These are phyloP conservation scores for Ophiostoma ulmi DNA, from an alignment of 2,329 filamentous ascomycete genomes.

Conservation along the genomic window DNA sequence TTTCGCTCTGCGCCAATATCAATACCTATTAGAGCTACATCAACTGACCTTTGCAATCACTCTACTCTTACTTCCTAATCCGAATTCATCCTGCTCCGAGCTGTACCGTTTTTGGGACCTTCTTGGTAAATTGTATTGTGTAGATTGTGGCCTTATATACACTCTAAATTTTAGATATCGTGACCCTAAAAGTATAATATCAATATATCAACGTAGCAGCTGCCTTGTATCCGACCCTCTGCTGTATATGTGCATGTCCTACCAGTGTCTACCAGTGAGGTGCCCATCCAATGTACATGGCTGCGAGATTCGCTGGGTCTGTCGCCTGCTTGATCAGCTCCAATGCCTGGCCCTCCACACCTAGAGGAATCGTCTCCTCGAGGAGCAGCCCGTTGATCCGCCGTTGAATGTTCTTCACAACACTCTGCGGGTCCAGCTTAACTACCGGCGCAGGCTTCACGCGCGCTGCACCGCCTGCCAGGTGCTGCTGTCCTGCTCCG, in stretches of 20 bases:
- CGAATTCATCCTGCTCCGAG: not conserved
- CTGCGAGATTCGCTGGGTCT: slow-evolving; percentile 70
- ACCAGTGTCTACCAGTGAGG: slow-evolving; percentile 45
- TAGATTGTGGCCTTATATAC: not conserved
- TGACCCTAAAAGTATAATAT: too few relatives aligned
- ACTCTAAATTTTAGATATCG: too few relatives aligned
- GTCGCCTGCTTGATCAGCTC: slow-evolving; percentile 85
- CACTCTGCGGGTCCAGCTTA: slow-evolving; percentile 35
- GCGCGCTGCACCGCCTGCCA: slow-evolving; percentile 26
- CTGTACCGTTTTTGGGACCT: not conserved
- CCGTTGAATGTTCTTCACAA: slow-evolving; percentile 79
- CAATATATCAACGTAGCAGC: too few relatives aligned
- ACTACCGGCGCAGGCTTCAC: slow-evolving; percentile 42
- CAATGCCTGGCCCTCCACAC: slow-evolving; percentile 96
- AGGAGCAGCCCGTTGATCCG: slow-evolving; percentile 81
- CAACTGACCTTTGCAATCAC: not conserved
- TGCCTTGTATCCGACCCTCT: too few relatives aligned
- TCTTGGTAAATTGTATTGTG: not conserved
- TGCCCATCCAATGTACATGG: slow-evolving; percentile 97
- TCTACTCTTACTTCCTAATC: not conserved
- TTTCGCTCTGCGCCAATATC: not conserved
- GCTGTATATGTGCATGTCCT: too few relatives aligned
- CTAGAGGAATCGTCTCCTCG: slow-evolving; percentile 85
- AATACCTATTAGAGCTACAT: not conserved
- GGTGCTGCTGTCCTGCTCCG: slow-evolving; percentile 38